Evolutionary conservation across 306 rosid genomes (phyloP).

Genomic region (Luffa aegyptiaca): DNA sequence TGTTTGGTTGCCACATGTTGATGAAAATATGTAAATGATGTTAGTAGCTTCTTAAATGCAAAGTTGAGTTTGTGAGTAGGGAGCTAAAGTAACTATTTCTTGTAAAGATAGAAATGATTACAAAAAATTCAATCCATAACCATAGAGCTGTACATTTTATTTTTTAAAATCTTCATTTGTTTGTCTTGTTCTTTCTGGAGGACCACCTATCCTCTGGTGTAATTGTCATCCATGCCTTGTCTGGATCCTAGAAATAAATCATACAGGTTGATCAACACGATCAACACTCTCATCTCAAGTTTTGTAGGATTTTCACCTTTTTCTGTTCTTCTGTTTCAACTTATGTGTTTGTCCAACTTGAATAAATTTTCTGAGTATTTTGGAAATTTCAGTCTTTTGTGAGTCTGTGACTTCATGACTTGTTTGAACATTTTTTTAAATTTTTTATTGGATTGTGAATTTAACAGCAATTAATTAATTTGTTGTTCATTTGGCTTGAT

Average conservation of each 20-base stretch:
- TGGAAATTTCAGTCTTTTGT: no score
- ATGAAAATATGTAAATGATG: background rate
- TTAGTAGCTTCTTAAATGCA: background rate
- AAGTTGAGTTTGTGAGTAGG: background rate
- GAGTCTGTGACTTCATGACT: background rate
- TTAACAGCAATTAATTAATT: background rate
- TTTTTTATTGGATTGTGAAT: background rate
- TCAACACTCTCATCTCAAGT: background rate
- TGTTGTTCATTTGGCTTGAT: constrained; percentile 17
- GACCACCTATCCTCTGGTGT: background rate
- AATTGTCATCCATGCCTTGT: background rate
- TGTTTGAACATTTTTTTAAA: background rate
- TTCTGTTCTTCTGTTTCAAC: background rate
- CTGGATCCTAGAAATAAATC: background rate
- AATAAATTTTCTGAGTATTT: background rate
- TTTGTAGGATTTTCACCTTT: background rate
- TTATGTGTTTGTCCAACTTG: background rate
- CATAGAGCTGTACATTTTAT: background rate
- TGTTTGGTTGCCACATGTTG: background rate
- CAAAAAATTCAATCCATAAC: background rate
- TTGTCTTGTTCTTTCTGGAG: background rate
- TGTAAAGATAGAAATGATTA: background rate
- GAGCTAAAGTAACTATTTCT: background rate
- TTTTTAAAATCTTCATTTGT: background rate
- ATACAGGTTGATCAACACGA: background rate